Conservation (phyloP, 345 rosid species). For the Gossypium ekmanianum region DNA sequence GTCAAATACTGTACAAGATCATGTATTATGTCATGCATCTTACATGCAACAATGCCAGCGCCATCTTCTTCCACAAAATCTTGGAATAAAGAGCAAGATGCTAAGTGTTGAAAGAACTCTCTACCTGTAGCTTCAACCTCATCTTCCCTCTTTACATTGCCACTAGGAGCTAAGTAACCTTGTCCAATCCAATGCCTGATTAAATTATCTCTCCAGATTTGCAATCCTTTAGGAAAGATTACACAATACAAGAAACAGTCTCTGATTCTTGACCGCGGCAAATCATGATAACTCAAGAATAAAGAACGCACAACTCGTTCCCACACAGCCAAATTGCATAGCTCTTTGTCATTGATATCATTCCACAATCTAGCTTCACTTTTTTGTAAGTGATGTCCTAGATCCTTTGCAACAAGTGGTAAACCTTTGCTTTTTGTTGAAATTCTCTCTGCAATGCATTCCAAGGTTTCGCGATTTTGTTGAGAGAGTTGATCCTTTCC, state of each 20-base stretch:
- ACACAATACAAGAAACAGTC: slow-evolving; percentile 1
- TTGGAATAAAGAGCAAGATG: no score
- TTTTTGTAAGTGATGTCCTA: background rate
- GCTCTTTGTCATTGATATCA: background rate
- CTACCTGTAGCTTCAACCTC: no score
- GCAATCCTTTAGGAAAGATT: background rate
- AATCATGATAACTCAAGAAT: background rate
- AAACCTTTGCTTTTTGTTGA: background rate
- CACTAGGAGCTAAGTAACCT: no score
- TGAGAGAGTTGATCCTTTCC: background rate
- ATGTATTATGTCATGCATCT: no score
- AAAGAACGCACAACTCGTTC: background rate
- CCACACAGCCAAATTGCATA: background rate
- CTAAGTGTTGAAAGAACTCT: no score
- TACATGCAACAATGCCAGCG: no score
- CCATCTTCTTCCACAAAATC: no score
- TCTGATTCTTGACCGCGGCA: background rate
- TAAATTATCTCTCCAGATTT: background rate
- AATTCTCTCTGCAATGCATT: background rate
- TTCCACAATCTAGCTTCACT: background rate
- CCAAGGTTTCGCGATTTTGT: background rate
- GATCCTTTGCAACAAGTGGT: background rate
- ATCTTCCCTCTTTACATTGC: no score
- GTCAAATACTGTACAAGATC: no score
- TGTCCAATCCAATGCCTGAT: no score